Conservation (phyloP, 768 basidiomycete species). For the Crucibulum laeve region DNA sequence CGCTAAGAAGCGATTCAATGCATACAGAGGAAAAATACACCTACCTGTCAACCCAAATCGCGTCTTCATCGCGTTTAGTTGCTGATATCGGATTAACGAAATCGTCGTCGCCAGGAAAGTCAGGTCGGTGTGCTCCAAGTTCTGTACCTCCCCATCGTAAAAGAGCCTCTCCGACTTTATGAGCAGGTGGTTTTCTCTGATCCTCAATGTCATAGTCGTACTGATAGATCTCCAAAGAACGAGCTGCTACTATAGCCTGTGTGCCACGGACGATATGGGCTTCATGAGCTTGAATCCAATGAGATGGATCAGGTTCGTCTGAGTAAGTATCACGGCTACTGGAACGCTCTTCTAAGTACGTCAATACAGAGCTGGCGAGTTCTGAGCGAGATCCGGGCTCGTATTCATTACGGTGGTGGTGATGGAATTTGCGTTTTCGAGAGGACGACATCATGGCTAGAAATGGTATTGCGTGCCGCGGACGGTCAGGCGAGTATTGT, state of each 20-base stretch:
- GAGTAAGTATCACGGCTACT: no score
- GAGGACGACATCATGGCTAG: no score
- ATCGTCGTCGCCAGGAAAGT: conserved; percentile 19
- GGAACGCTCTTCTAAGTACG: no score
- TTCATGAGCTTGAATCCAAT: conserved; percentile 71
- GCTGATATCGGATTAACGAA: conserved; percentile 9
- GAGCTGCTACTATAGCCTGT: conserved; percentile 31
- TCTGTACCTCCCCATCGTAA: conserved; percentile 23
- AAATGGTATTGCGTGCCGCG: no score
- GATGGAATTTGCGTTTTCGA: no score
- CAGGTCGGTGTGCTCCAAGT: not conserved
- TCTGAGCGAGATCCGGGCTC: no score
- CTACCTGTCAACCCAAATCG: conserved; percentile 83
- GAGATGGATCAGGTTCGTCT: conserved; percentile 21
- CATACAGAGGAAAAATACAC: conserved; percentile 25
- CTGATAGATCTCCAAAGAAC: conserved; percentile 28
- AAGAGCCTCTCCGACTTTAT: conserved; percentile 26
- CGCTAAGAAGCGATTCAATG: conserved; percentile 1
- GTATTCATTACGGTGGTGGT: no score
- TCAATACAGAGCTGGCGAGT: no score
- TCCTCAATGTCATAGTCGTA: conserved; percentile 6
- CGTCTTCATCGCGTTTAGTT: conserved; percentile 14
- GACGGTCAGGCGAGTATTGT: no score
- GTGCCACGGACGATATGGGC: conserved; percentile 63
- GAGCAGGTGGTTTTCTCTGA: conserved; percentile 8